phyloP scores from a whole-genome alignment of 2,329 filamentous ascomycete genomes.

The Sordariomycetes sp. region DNA sequence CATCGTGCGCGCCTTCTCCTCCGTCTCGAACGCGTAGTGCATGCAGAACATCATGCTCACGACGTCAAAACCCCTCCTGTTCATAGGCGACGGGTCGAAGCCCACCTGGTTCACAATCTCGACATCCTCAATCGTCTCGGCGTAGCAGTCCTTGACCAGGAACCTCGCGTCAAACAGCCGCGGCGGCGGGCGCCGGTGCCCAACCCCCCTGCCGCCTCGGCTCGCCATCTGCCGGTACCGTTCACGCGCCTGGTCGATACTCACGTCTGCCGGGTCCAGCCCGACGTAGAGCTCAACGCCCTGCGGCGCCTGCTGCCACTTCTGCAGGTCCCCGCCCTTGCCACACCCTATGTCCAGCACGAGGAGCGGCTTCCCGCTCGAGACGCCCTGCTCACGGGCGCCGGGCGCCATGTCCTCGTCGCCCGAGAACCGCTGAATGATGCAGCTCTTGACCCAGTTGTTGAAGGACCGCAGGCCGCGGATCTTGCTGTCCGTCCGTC shows the following conservation, averaged over 20 bases:
- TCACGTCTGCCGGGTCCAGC: conserved; percentile 83
- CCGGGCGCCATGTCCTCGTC: conserved; percentile 58
- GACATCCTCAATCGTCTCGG: conserved; percentile 68
- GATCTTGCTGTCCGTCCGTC: conserved; percentile 86
- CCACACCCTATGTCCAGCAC: conserved; percentile 93
- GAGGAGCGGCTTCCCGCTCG: conserved; percentile 43
- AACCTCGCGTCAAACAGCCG: conserved; percentile 77
- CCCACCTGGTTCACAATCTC: conserved; percentile 76
- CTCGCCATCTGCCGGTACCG: conserved; percentile 63
- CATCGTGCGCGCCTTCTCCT: conserved; percentile 84
- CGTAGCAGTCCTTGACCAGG: conserved; percentile 84
- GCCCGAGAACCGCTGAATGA: conserved; percentile 92
- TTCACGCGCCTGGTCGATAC: conserved; percentile 79
- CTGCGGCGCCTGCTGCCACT: conserved; percentile 93
- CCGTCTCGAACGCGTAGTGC: conserved; percentile 95
- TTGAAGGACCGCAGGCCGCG: conserved; percentile 91
- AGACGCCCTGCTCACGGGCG: conserved; percentile 31
- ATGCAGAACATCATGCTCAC: conserved; percentile 99
- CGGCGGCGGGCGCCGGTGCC: conserved; percentile 33
- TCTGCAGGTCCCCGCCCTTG: conserved; percentile 88
- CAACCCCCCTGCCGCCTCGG: conserved; percentile 41
- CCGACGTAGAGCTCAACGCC: conserved; percentile 87
- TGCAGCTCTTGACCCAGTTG: conserved; percentile 96
- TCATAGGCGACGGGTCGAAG: conserved; percentile 63
- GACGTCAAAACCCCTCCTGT: conserved; percentile 79